Base-by-base conservation (phyloP, 2,329 filamentous ascomycete species). In the Colletotrichum brevisporum region DNA sequence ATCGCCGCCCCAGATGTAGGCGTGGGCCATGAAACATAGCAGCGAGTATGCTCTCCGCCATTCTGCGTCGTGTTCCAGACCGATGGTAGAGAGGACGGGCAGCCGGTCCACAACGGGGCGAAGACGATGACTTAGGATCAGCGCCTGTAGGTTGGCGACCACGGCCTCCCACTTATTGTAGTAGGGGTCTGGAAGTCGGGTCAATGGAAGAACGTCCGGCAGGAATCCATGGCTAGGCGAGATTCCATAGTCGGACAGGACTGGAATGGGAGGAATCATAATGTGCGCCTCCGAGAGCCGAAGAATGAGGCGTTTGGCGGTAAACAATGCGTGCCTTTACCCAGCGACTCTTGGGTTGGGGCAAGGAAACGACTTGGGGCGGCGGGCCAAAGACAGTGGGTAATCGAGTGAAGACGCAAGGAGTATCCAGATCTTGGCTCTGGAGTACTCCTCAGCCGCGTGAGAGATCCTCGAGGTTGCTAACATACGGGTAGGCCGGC, bases 101-200 rank as follows among this genome's bases (percentile, higher is more conserved):
- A 99, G 87, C 52, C 87, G 86, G 74, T 98, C 91, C 68, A 98
- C 88, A 69, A 95, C 89, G 58, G 90, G 88, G 53, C 94, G 91
- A 71, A 99, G 85, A 70, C 95, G 91, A 79, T 92, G 94, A 81
- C 91, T 97, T 65, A 98, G 87, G 59, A 98, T 90, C 69, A 98
- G 85, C 13, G 91, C 90, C 82, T 98, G 96, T 36, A 99, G 86
- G 76, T 97, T 98, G 73, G 91, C 88, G 41, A 92, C 89, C 57
- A 98, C 88, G 53, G 92, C 89, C 82, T 99, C 96, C 96, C 96
- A 99, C 77, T 94, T 94, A 80, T 93, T 91, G 82, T 98, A 99
- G 84, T 98, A 98, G 3, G 92, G 89, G 77, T 98, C 93, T 10
- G 94, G 92, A 15, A 99, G 89, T 63, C 89, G 84, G 71, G 93